Base-by-base conservation (phyloP, 352 stramenopile genomes). In the Albugo laibachii region DNA sequence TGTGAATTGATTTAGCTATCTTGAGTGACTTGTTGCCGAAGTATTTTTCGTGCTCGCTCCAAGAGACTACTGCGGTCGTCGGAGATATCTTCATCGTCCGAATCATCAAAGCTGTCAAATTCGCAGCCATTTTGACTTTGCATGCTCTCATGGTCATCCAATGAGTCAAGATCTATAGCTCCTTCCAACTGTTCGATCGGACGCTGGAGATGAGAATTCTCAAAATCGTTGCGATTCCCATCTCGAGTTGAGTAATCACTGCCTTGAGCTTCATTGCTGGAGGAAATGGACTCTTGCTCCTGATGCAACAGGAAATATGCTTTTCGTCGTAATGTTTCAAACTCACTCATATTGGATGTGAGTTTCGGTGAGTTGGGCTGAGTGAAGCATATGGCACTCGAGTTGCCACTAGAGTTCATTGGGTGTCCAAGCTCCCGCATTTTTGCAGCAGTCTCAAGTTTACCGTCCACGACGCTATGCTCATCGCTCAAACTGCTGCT, bases 111-210 rank as follows among this genome's bases (percentile, higher is more conserved):
- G 3, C 54, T 50, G 18, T 62, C 50, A 11, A 63, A 57, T 11
- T 63, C 52, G 24, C 47, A 60, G 3, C 72, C 56, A 36, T 56
- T 51, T 31, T 73, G 58, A 49, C 75, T 24, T 43, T 43, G 16
- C 20, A 24, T 24, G 38, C 38, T 74, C 41, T 75, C 59, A 55
- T 78, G 66, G 20, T 80, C 66, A 14, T 63, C 79, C 14, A 73
- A 54, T 41, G 71, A 66, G 31, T 80, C 62, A 34, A 85, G 81
- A 0, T 69, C 73, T 6, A 85, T 56, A 46, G 77, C 73, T 47
- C 61, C 61, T 52, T 85, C 69, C 14, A 85, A 57, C 47, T 85
- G 69, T 16, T 73, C 69, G 45, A 85, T 81, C 13, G 73, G 68
- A 13, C 69, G 66, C 38, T 85, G 73, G 21, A 8, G 16, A 8